These are phyloP conservation scores for Vachellia collinsii DNA, from an alignment of 306 rosid species.

Conservation along the genomic window DNA sequence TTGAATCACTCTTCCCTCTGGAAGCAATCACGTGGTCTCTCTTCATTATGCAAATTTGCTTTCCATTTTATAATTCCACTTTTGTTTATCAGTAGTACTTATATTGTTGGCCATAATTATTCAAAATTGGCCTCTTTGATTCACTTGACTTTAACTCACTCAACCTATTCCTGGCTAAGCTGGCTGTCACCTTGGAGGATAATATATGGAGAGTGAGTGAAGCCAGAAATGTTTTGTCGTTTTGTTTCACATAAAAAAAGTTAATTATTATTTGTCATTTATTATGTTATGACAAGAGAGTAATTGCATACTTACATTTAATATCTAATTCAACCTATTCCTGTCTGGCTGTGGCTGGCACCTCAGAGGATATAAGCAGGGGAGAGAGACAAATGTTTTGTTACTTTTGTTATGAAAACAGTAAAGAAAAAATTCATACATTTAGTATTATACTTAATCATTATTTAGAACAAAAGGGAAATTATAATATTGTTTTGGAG, in stretches of 20 bases:
- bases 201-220: background rate
- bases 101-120: background rate
- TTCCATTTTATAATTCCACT: constrained; percentile 21
- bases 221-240: constrained; percentile 2
- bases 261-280: background rate
- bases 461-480: too few species aligned
- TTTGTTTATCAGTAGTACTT: constrained; percentile 21
- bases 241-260: background rate
- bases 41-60: constrained; percentile 2
- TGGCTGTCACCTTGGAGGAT: constrained; percentile 8
- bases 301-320: background rate
- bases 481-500: background rate
- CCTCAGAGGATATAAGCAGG: background rate
- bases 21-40: constrained; percentile 54
- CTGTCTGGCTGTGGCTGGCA: constrained; percentile 12
- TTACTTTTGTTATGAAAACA: background rate
- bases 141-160: constrained; percentile 2
- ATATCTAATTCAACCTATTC: background rate
- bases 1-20: constrained; percentile 31
- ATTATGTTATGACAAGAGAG: background rate
- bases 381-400: background rate
- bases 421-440: background rate
- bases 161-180: background rate
- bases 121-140: constrained; percentile 21
- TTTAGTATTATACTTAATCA: background rate